Conservation (phyloP, 139 green algal genomes). For the Limnomonas spitsbergensis region DNA sequence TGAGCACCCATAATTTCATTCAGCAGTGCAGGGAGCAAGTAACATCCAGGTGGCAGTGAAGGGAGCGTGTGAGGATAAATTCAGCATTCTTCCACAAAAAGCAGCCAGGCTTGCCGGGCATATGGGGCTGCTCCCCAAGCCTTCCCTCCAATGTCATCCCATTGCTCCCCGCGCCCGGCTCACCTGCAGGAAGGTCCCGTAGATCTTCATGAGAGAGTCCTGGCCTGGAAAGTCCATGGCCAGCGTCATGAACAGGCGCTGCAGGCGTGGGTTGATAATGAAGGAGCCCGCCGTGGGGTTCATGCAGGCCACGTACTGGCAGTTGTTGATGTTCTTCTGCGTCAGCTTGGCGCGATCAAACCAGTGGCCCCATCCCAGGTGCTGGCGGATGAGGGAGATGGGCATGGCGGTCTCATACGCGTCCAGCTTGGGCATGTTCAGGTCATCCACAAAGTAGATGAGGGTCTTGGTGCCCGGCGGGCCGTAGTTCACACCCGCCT, state of each 20-base stretch:
- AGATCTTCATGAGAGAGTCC: constrained; percentile 88
- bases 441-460: constrained; percentile 89
- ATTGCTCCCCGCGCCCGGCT: background rate
- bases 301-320: constrained; percentile 82
- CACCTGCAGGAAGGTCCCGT: constrained; percentile 77
- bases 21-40: background rate
- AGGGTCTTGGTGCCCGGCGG: constrained; percentile 80
- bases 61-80: background rate
- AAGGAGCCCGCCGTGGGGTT: constrained; percentile 89
- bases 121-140: background rate
- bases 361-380: constrained; percentile 89
- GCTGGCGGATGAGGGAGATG: constrained; percentile 86
- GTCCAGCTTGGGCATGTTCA: constrained; percentile 90
- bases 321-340: constrained; percentile 87
- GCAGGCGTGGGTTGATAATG: constrained; percentile 84
- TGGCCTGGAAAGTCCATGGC: constrained; percentile 83
- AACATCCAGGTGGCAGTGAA: background rate
- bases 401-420: constrained; percentile 89
- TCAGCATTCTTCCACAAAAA: too few relatives aligned
- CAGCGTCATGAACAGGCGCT: constrained; percentile 90
- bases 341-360: constrained; percentile 86
- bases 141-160: background rate
- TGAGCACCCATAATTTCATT: too few relatives aligned
- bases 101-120: too few relatives aligned
- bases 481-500: constrained; percentile 82